Evolutionary conservation across 1,284 basidiomycete genomes (phyloP), one percentile per base, ranked within the genome.

Genomic region (Ustilago hordei): DNA sequence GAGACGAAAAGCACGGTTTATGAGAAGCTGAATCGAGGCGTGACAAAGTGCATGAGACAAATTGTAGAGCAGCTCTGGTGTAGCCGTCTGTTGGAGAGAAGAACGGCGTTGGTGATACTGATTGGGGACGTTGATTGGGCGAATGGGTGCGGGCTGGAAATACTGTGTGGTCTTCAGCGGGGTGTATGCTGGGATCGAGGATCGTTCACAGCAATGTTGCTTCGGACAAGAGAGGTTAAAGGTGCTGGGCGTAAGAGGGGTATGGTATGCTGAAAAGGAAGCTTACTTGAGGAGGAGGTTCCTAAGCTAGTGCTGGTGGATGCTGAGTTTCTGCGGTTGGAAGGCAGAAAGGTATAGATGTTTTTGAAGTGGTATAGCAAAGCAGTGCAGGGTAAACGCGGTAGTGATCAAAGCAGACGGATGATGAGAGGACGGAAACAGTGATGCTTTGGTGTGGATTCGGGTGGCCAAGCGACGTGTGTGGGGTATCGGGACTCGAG

Each of bases 321-420:
- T 64, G 57, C 56, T 50, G 43, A 50, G 15, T 3, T 45, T 32
- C 59, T 62, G 56, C 34, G 47, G n/a, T 9, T 50, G 56, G 53
- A 48, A 47, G 60, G 9, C 64, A 65, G 59, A 66, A 28, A 59
- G 69, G 69, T 72, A 72, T 67, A 47, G 64, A 64, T 67, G 69
- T 60, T 71, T 71, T 66, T 71, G 34, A 41, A 38, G n/a, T 55
- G 69, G 64, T 63, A 63, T 66, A 53, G 60, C 55, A 61, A 62
- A 55, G 48, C 59, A 50, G 32, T 43, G 39, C 23, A 32, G 9
- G 15, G 43, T 38, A 48, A 50, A 73, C 64, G 70, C 64, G 61
- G 36, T 60, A 45, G 47, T 38, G 55, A 61, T 58, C 47, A 64
- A 57, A 47, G 31, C 64, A 54, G 50, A 47, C 55, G 38, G 54